Base-by-base conservation (phyloP, 2,329 filamentous ascomycete species). In the Raffaelea deltoideospora region DNA sequence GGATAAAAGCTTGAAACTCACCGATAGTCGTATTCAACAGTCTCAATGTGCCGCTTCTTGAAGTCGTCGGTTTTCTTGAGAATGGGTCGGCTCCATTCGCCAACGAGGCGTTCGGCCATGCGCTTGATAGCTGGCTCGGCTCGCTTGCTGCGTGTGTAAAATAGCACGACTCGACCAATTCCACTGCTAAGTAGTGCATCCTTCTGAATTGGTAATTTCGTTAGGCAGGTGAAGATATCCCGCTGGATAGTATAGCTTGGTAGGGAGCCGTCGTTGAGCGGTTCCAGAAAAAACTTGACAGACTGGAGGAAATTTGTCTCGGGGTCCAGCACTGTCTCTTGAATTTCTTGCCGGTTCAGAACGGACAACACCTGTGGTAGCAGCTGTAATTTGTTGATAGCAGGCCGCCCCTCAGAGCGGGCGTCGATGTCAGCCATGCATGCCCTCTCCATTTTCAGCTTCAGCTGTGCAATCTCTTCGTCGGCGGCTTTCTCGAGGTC, bases 171-270 rank as follows among this genome's bases (percentile, higher is more conserved):
- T 56, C 95, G 95, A 52, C 90, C 90, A 45, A 98, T 90, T 17
- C 88, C 87, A 48, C 84, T 93, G 45, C 86, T 87, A 18, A 92
- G 69, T 13, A 98, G 69, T 2, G 80, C 72, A 49, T 96, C 90
- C 53, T 95, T 95, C 53, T 86, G 82, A 46, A 96, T 85, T 6
- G 85, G 86, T 5, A 96, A 69, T 49, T 76, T 78, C 15, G 70
- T 72, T 27, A 98, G 67, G 19, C 84, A 80, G 20, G 73, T 72
- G 55, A 98, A 90, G 31, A 98, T 73, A 54, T 96, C 87, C 43
- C 87, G 84, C 61, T 98, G 90, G 47, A 98, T 96, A 53, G 90
- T 90, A 62, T 95, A 98, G 22, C 90, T 88, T 0, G 90, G 90
- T 34, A 98, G 69, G 42, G 84, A 88, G 39, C 88, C 90, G 53